phyloP scores from a whole-genome alignment of 371 early-diverging fungal genomes.

The Mortierella sp. region DNA sequence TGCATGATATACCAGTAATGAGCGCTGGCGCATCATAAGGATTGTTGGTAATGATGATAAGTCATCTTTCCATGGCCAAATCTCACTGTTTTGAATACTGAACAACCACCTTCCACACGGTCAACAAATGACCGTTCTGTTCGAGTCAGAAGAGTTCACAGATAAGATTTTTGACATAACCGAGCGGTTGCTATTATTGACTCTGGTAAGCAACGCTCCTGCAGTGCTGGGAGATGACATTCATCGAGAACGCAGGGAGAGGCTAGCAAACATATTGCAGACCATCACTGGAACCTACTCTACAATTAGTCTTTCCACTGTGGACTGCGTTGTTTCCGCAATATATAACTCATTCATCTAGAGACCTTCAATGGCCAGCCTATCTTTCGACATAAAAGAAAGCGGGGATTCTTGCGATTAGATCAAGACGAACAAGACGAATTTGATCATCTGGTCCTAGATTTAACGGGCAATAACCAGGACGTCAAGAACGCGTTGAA shows the following conservation, averaged over 20 bases:
- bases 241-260: neutral
- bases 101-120: neutral
- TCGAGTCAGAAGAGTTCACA: neutral
- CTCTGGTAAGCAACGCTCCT: neutral
- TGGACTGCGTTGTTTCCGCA: neutral
- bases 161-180: neutral
- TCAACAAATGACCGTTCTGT: neutral
- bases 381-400: neutral
- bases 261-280: neutral
- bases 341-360: neutral
- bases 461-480: neutral
- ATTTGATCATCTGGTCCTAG: neutral
- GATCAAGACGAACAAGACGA: neutral
- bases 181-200: neutral
- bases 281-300: neutral
- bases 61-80: neutral
- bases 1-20: too few relatives aligned
- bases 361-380: neutral
- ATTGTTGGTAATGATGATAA: neutral
- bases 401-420: neutral
- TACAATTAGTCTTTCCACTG: neutral
- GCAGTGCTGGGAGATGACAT: neutral
- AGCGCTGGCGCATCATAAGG: too few relatives aligned
- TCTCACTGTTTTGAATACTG: slow-evolving; percentile 2
- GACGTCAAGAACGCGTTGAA: neutral